phyloP scores from a whole-genome alignment of 257 asterid species.

The Plantago ovata region DNA sequence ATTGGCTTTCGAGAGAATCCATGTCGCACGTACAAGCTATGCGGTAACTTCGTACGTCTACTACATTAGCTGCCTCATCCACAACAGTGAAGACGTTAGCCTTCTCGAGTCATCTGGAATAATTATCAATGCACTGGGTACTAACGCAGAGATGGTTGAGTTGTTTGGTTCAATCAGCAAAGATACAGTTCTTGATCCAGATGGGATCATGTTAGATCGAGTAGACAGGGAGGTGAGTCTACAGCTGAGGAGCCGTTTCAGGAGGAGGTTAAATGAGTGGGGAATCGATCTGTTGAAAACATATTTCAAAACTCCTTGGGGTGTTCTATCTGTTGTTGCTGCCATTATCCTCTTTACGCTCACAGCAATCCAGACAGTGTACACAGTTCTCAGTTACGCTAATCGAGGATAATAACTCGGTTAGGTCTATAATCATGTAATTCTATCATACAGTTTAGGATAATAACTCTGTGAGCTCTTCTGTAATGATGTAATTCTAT shows the following conservation, averaged over 20 bases:
- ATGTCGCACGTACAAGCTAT: constrained; percentile 32
- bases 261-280: constrained; percentile 20
- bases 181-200: constrained; percentile 24
- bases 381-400: constrained; percentile 17
- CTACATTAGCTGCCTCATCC: constrained; percentile 36
- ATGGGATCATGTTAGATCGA: constrained; percentile 12
- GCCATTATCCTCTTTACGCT: constrained; percentile 38
- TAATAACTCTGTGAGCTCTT: no score
- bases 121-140: constrained; percentile 30
- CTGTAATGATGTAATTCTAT: no score
- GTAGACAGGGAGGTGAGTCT: constrained; percentile 16
- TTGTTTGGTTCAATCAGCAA: constrained; percentile 32
- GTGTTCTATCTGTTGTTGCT: constrained; percentile 34
- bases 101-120: constrained; percentile 28
- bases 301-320: constrained; percentile 43
- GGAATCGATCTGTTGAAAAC: constrained; percentile 28
- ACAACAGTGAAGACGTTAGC: constrained; percentile 27
- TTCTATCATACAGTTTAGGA: no score
- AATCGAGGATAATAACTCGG: neutral
- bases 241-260: constrained; percentile 21
- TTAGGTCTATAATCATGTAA: no score
- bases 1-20: constrained; percentile 37
- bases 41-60: constrained; percentile 36
- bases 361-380: constrained; percentile 32
- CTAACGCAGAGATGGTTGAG: constrained; percentile 34